phyloP scores from a whole-genome alignment of 768 basidiomycete genomes.

The Calocybe cyanea region DNA sequence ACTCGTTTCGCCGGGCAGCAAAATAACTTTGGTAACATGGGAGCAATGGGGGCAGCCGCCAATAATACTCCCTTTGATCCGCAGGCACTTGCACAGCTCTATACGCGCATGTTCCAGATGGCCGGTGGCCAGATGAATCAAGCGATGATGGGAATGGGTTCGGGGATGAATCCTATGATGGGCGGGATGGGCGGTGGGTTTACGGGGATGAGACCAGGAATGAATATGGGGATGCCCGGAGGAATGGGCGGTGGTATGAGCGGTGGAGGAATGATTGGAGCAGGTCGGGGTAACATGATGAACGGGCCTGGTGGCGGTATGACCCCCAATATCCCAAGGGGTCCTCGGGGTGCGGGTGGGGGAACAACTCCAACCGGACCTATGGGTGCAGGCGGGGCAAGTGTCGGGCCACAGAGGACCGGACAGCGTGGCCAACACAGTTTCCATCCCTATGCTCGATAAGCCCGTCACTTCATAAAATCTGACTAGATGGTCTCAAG shows the following conservation, averaged over 20 bases:
- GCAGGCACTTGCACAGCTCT: constrained; percentile 86
- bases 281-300: constrained; percentile 37
- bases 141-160: constrained; percentile 53
- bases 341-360: constrained; percentile 55
- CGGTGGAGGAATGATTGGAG: constrained; percentile 28
- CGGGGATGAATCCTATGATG: constrained; percentile 31
- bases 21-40: constrained; percentile 34
- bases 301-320: constrained; percentile 30
- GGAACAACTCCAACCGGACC: constrained; percentile 34
- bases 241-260: constrained; percentile 40
- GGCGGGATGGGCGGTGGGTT: constrained; percentile 34
- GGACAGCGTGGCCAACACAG: constrained; percentile 74
- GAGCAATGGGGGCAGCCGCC: constrained; percentile 21
- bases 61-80: constrained; percentile 81
- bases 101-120: constrained; percentile 94
- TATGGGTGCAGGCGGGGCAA: constrained; percentile 48
- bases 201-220: constrained; percentile 34
- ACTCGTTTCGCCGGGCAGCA: constrained; percentile 30
- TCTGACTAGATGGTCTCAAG: not conserved
- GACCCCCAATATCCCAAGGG: constrained; percentile 59
- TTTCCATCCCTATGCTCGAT: constrained; percentile 83
- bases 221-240: constrained; percentile 31
- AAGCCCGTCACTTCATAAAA: constrained; percentile 6
- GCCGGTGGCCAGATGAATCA: constrained; percentile 52
- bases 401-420: constrained; percentile 71